These are phyloP conservation scores for Lepiota venenata DNA, from an alignment of 768 basidiomycete species.

Conservation along the genomic window DNA sequence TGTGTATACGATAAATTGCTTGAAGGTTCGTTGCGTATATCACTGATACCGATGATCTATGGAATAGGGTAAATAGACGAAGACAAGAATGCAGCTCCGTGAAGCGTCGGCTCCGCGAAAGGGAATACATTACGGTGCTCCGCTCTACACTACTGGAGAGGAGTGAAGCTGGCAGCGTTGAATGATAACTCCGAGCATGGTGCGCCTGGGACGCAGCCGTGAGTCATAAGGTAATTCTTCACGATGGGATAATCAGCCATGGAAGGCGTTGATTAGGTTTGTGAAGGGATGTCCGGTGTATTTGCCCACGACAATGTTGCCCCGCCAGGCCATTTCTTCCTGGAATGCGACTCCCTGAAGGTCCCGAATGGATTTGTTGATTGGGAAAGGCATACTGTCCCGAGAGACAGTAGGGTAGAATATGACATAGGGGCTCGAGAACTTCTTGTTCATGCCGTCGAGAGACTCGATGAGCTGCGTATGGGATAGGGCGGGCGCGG, in stretches of 20 bases:
- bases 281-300: constrained; percentile 53
- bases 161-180: constrained; percentile 4
- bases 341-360: constrained; percentile 63
- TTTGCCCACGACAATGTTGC: constrained; percentile 77
- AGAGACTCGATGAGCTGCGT: constrained; percentile 68
- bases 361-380: constrained; percentile 73
- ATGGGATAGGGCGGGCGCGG: constrained; percentile 5
- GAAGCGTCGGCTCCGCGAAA: background rate
- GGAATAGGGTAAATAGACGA: background rate
- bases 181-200: constrained; percentile 5
- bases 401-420: constrained; percentile 77
- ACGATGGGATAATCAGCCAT: constrained; percentile 84
- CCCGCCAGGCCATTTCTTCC: constrained; percentile 72
- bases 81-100: background rate
- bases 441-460: constrained; percentile 78
- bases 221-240: constrained; percentile 74
- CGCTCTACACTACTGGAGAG: background rate
- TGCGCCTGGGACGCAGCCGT: constrained; percentile 49
- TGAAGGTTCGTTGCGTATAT: constrained; percentile 1
- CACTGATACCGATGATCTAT: background rate
- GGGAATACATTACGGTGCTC: background rate
- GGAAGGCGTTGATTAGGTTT: constrained; percentile 66
- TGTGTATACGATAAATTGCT: background rate
- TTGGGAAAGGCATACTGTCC: constrained; percentile 78
- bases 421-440: constrained; percentile 75